phyloP scores from a whole-genome alignment of 441 rosid genomes.

The Arabidopsis lyrata region DNA sequence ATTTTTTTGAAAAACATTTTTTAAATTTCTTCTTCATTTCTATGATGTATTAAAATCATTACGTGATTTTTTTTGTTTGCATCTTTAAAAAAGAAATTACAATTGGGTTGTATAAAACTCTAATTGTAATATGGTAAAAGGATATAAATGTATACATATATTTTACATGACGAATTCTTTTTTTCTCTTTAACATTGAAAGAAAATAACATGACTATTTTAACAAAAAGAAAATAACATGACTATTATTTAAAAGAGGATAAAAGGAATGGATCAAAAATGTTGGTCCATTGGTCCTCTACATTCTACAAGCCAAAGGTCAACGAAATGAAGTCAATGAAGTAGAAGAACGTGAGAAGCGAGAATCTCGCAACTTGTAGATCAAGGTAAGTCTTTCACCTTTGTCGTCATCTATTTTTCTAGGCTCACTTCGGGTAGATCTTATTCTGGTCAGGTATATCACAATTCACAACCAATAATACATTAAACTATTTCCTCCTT shows the following conservation, averaged over 20 bases:
- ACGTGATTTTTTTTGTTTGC: not conserved
- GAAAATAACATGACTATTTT: not conserved
- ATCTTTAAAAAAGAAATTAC: not conserved
- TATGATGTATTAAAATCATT: not conserved
- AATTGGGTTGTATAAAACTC: not conserved
- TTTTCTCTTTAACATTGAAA: too few species aligned
- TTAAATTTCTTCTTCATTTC: not conserved
- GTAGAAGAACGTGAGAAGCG: conserved; percentile 39
- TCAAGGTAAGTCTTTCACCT: conserved; percentile 32
- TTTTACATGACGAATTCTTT: not conserved
- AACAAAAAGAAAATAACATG: not conserved
- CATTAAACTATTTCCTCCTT: not conserved
- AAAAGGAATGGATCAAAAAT: not conserved
- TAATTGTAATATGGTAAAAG: not conserved
- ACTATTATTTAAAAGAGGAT: conserved; percentile 3
- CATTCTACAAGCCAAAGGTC: conserved; percentile 8
- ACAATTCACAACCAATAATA: conserved; percentile 29
- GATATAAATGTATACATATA: not conserved
- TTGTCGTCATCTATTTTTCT: conserved; percentile 24
- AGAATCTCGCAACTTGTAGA: conserved; percentile 40
- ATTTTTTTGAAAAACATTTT: not conserved
- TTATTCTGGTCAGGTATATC: conserved; percentile 41
- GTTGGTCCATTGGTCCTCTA: conserved; percentile 25
- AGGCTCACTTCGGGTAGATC: conserved; percentile 41
- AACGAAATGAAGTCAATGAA: conserved; percentile 36